phyloP scores from a whole-genome alignment of 495 filamentous ascomycete genomes.

The Aspergillus kassunensis region DNA sequence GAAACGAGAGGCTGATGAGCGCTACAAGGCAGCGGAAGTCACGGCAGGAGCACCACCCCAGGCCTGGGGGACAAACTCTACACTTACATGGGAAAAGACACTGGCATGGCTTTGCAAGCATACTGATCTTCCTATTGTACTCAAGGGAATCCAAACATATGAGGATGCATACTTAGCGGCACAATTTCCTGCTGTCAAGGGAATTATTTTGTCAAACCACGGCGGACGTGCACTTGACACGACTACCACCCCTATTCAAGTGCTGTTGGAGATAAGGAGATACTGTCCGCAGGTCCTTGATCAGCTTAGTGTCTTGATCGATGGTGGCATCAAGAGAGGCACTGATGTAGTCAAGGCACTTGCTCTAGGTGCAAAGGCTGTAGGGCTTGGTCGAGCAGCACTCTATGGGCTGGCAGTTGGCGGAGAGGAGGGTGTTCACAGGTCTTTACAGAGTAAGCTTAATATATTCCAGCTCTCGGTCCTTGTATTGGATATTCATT shows the following conservation, averaged over 20 bases:
- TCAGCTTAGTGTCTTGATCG: constrained; percentile 77
- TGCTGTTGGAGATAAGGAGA: constrained; percentile 80
- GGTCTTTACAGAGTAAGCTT: constrained; percentile 79
- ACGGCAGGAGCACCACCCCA: constrained; percentile 23
- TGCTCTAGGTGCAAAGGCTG: constrained; percentile 77
- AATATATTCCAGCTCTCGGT: not conserved
- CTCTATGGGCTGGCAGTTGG: constrained; percentile 80
- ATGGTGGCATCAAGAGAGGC: constrained; percentile 82
- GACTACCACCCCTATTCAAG: constrained; percentile 81
- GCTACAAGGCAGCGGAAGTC: constrained; percentile 40
- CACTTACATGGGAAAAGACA: constrained; percentile 78
- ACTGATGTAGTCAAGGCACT: constrained; percentile 90
- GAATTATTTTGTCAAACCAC: constrained; percentile 87
- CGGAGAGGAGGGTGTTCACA: constrained; percentile 73
- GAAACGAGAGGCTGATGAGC: constrained; percentile 86
- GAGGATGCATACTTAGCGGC: constrained; percentile 84
- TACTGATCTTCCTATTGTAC: constrained; percentile 74
- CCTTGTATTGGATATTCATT: too few relatives aligned
- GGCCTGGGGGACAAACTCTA: constrained; percentile 61
- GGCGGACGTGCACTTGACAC: constrained; percentile 84
- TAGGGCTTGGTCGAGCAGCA: constrained; percentile 77
- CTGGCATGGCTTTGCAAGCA: constrained; percentile 72
- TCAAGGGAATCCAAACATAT: constrained; percentile 90
- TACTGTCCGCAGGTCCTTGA: constrained; percentile 85
- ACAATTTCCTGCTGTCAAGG: constrained; percentile 61